Evolutionary conservation across 306 rosid genomes (phyloP), one percentile per base, ranked within the genome.

Genomic region (Senna tora): DNA sequence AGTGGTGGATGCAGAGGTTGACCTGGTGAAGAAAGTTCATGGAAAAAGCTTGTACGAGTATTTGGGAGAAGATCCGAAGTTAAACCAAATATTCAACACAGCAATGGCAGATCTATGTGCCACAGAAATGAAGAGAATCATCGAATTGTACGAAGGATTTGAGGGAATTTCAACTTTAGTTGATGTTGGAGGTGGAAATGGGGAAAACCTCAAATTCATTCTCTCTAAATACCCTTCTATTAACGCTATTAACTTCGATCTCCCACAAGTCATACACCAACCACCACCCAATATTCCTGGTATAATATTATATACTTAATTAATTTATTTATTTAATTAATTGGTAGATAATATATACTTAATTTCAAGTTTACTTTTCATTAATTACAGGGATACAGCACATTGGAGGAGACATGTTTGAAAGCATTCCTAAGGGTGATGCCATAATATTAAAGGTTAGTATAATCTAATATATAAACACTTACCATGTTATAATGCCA

Each of bases 161-260:
- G 21, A 58, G 11, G 67, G 67, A 34, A 8, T 60, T 5, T 34
- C 67, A 36, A 60, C 30, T 0, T 36, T 60, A 46, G 67, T 60
- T 2, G 67, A 60, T 10, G 67, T 60, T 0, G 67, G 67, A 7
- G 67, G 67, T 36, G 67, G 67, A 0, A 60, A 16, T 17, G 67
- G 67, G 3, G 7, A 60, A 17, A 34, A 17, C 28, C 47, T 60
- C 30, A 34, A 17, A 36, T 2, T 60, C n/a, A 60, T 60, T 6
- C 3, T 60, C n/a, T 60, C 67, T 7, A 34, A 72, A 41, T 75
- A 72, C 38, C 75, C 84, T 72, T 72, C 30, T 28, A 79, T 83
- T 0, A 79, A 76, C 19, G 84, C 74, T 0, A 55, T 83, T 43
- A 83, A 83, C 55, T 83, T 79, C 69, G 84, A 83, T 65, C 61